phyloP scores from a whole-genome alignment of 2,329 filamentous ascomycete species.

The Elsinoe batatas region DNA sequence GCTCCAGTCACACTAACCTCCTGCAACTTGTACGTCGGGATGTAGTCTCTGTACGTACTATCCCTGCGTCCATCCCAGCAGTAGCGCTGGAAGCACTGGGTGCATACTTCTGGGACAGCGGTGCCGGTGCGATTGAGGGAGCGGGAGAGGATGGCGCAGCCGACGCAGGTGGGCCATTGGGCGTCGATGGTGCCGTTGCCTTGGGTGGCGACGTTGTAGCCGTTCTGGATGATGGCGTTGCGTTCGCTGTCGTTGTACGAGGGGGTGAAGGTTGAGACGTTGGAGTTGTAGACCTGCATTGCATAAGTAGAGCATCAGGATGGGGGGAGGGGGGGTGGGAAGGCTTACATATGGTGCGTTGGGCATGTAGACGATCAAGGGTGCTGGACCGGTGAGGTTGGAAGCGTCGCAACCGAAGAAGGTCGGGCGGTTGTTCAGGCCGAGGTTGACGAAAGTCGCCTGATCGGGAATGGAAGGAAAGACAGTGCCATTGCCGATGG shows the following conservation, averaged over 20 bases:
- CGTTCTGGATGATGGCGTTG: slow-evolving; percentile 75
- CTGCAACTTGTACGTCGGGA: slow-evolving; percentile 12
- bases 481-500: slow-evolving; percentile 54
- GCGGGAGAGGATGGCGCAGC: slow-evolving; percentile 73
- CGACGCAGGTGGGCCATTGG: slow-evolving; percentile 74
- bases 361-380: slow-evolving; percentile 78
- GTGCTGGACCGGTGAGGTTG: slow-evolving; percentile 51
- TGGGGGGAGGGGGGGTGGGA: background rate
- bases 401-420: slow-evolving; percentile 69
- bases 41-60: slow-evolving; percentile 22
- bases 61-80: slow-evolving; percentile 82
- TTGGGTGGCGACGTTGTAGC: slow-evolving; percentile 72
- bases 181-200: slow-evolving; percentile 66
- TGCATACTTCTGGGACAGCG: slow-evolving; percentile 60
- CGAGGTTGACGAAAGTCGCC: slow-evolving; percentile 70
- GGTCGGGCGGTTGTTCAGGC: slow-evolving; percentile 61
- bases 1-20: slow-evolving; percentile 6
- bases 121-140: slow-evolving; percentile 64
- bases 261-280: slow-evolving; percentile 67
- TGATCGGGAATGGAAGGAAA: slow-evolving; percentile 65
- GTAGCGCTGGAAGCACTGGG: slow-evolving; percentile 66
- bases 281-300: slow-evolving; percentile 59
- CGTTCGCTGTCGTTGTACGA: slow-evolving; percentile 56
- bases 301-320: too few species aligned
- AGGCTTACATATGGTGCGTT: slow-evolving; percentile 51